Base-by-base conservation (phyloP, 2,329 filamentous ascomycete genomes). In the Tolypocladium inflatum region DNA sequence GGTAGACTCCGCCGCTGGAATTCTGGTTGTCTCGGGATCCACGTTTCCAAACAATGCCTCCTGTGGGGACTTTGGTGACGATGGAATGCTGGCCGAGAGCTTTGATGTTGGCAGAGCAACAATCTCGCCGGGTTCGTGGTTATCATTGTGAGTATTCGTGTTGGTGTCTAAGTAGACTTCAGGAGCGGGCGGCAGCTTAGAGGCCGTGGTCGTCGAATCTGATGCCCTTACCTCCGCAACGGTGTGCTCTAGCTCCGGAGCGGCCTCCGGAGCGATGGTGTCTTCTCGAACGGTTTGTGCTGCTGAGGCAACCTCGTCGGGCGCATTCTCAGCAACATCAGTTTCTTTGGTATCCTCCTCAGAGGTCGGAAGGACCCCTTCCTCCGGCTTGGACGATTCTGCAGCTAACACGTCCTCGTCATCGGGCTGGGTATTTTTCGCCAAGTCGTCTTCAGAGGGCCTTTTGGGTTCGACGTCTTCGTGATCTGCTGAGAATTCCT, bases 81-180 rank as follows among this genome's bases (percentile, higher is more conserved):
- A 56, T 58, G 63, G 59, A 63, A 64, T 63, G 59, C 55, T 60
- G 54, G 57, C 45, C 13, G 63, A 62, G 38, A 63, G 56, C 51
- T 64, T 61, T 37, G 64, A 63, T 37, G 62, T 61, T 41, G 63
- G 61, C 57, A 62, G 37, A 38, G 55, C 48, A 56, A 59, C 52
- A 43, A 35, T 38, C 43, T 48, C 15, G 15, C 15, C 2, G 6
- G 23, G 26, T n/a, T 58, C 55, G 41, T 62, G 59, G 30, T 57
- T 55, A 21, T 62, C 60, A 43, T 55, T 45, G 52, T 50, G 41
- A 37, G 51, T 41, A 33, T 23, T 19, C 15, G 57, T 54, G 42
- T 35, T n/a, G 19, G 57, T 52, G 26, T 57, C 56, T 1, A 43
- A 38, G 13, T 57, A 13, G 39, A 37, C 26, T 8, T 42, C 33